Evolutionary conservation across 148 eudicot genomes (phyloP).

Genomic region (Rhododendron simsii): DNA sequence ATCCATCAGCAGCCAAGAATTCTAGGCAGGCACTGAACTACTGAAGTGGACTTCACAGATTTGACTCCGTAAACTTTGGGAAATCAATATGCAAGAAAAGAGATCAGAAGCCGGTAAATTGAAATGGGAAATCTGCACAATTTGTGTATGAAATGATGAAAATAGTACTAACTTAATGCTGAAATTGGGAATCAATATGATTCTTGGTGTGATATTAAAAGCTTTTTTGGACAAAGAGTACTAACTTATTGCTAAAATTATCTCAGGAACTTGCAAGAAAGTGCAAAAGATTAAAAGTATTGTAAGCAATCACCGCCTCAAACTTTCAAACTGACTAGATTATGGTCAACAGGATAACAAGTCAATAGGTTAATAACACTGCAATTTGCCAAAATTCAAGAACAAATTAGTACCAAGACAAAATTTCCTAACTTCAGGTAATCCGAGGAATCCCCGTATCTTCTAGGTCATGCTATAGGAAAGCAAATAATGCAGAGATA

Average conservation of each 20-base stretch:
- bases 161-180: background rate
- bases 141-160: background rate
- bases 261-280: background rate
- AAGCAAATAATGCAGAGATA: background rate
- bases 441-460: background rate
- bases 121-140: background rate
- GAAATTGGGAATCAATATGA: background rate
- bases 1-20: background rate
- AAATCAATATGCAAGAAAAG: background rate
- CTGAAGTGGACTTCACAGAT: background rate
- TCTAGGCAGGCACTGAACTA: background rate
- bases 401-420: conserved; percentile 21
- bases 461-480: background rate
- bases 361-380: background rate
- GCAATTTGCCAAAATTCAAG: background rate
- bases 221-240: background rate
- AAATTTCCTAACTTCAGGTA: conserved; percentile 28
- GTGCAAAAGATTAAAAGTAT: background rate
- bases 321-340: background rate
- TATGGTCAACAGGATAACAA: background rate
- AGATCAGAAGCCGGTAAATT: background rate
- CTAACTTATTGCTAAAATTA: background rate
- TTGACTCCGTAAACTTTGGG: background rate
- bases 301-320: background rate
- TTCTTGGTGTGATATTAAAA: background rate